Percentiles rank a stretch among this genome's conserved stretches.
phyloP scores from a whole-genome alignment of 805 yeast genomes.

The Myxozyma neglecta region DNA sequence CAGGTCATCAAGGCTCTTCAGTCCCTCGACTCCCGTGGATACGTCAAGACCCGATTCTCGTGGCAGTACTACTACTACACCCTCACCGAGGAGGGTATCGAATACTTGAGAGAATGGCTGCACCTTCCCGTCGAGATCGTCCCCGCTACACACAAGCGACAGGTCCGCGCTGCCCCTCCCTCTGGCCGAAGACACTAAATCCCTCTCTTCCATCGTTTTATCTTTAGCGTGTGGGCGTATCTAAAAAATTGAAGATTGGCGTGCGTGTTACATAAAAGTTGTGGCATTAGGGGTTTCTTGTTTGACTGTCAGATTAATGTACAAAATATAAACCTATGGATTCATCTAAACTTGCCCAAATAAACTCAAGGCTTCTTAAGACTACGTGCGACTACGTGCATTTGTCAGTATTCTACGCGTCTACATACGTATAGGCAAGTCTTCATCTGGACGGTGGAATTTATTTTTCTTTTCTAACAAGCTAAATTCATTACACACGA shows the following conservation, averaged over 20 bases:
- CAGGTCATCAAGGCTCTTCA: conserved; percentile 90
- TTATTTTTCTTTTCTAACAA: too few relatives aligned
- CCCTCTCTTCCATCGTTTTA: background rate
- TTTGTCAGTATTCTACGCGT: background rate
- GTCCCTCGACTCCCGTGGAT: conserved; percentile 98
- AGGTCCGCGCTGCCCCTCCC: conserved; percentile 76
- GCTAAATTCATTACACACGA: too few relatives aligned
- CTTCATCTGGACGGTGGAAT: background rate
- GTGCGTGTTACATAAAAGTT: conserved; percentile 9
- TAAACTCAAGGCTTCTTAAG: background rate
- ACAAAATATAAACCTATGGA: conserved; percentile 5
- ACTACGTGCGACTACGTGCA: too few relatives aligned
- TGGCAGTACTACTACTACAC: conserved; percentile 99
- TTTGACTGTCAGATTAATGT: conserved; percentile 8
- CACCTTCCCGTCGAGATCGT: conserved; percentile 98
- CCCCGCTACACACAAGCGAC: conserved; percentile 97
- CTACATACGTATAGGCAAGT: too few relatives aligned
- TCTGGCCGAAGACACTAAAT: conserved; percentile 34
- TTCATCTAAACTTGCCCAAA: background rate
- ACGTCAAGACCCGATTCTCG: conserved; percentile 99
- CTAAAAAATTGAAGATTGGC: too few relatives aligned
- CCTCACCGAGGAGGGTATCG: conserved; percentile 99
- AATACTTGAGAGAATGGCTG: conserved; percentile 95
- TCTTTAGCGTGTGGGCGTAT: too few relatives aligned
- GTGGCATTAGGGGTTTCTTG: conserved; percentile 10